These are phyloP conservation scores for Trichoderma hamatum DNA, from an alignment of 2,329 filamentous ascomycete species.

Conservation along the genomic window DNA sequence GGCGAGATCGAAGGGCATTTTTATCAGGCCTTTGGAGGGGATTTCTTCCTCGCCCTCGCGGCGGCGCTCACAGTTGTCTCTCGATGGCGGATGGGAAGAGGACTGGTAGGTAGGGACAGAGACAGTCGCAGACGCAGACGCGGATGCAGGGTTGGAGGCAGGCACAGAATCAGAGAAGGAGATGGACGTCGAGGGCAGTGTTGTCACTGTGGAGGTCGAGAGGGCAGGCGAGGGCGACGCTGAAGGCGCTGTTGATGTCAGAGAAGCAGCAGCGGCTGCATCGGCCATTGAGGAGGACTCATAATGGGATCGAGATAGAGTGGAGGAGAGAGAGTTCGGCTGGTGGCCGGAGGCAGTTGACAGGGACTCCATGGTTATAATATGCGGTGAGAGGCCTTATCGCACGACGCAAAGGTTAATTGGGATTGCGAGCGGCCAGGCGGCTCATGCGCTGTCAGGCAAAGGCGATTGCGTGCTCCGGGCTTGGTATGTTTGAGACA, in stretches of 20 bases:
- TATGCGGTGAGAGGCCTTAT: slow-evolving; percentile 25
- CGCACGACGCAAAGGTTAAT: slow-evolving; percentile 25
- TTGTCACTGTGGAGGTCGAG: slow-evolving; percentile 13
- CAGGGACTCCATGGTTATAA: slow-evolving; percentile 28
- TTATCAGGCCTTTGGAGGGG: slow-evolving; percentile 49
- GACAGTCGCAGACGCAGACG: too few relatives aligned
- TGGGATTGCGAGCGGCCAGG: slow-evolving; percentile 22
- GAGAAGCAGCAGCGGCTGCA: background rate
- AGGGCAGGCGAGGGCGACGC: slow-evolving; percentile 1
- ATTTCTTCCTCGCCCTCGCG: slow-evolving; percentile 54
- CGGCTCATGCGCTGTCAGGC: slow-evolving; percentile 22
- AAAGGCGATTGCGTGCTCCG: slow-evolving; percentile 28
- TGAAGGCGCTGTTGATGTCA: slow-evolving; percentile 16
- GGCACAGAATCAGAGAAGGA: background rate
- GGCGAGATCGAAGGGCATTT: slow-evolving; percentile 67
- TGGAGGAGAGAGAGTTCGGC: slow-evolving; percentile 19
- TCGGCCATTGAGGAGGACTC: slow-evolving; percentile 6
- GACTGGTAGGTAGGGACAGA: slow-evolving; percentile 22
- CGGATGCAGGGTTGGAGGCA: background rate
- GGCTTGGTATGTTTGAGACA: slow-evolving; percentile 25
- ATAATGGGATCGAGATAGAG: slow-evolving; percentile 17
- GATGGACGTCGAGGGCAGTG: slow-evolving; percentile 6
- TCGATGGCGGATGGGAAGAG: slow-evolving; percentile 36
- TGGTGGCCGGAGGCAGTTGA: slow-evolving; percentile 19
- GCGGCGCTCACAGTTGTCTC: slow-evolving; percentile 55